These are phyloP conservation scores for Trifolium pratense DNA, from an alignment of 306 rosid genomes.

Conservation along the genomic window DNA sequence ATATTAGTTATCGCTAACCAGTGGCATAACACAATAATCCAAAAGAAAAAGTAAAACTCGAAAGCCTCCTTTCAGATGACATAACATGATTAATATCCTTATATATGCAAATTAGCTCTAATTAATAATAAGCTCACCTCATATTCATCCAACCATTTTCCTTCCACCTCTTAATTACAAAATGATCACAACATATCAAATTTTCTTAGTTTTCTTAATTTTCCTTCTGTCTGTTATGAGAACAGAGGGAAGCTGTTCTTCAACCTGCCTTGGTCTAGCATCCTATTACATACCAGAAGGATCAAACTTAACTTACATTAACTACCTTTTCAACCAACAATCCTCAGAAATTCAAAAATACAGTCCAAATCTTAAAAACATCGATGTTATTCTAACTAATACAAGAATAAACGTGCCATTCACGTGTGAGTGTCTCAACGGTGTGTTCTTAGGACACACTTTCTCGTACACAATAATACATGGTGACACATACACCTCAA, in stretches of 20 bases:
- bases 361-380: slow-evolving; percentile 47
- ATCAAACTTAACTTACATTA: slow-evolving; percentile 54
- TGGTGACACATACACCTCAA: slow-evolving; percentile 35
- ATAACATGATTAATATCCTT: slow-evolving; percentile 15
- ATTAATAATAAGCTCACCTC: not conserved
- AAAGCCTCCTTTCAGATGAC: not conserved
- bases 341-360: slow-evolving; percentile 48
- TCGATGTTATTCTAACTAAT: slow-evolving; percentile 1
- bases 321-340: slow-evolving; percentile 46
- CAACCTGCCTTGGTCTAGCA: slow-evolving; percentile 66
- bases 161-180: slow-evolving; percentile 15
- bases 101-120: slow-evolving; percentile 31
- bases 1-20: no score
- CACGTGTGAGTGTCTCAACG: slow-evolving; percentile 62
- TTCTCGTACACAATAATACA: slow-evolving; percentile 47
- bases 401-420: slow-evolving; percentile 59
- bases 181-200: slow-evolving; percentile 27
- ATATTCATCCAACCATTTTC: slow-evolving; percentile 12
- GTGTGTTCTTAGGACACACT: slow-evolving; percentile 60
- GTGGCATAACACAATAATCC: no score
- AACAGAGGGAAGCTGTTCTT: slow-evolving; percentile 51
- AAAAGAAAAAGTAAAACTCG: not conserved
- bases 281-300: slow-evolving; percentile 53
- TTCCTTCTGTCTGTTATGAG: slow-evolving; percentile 25
- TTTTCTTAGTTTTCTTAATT: slow-evolving; percentile 7